Evolutionary conservation across 2,329 filamentous ascomycete genomes (phyloP), one percentile per base, ranked within the genome.

Genomic region (Xylaria sp.): DNA sequence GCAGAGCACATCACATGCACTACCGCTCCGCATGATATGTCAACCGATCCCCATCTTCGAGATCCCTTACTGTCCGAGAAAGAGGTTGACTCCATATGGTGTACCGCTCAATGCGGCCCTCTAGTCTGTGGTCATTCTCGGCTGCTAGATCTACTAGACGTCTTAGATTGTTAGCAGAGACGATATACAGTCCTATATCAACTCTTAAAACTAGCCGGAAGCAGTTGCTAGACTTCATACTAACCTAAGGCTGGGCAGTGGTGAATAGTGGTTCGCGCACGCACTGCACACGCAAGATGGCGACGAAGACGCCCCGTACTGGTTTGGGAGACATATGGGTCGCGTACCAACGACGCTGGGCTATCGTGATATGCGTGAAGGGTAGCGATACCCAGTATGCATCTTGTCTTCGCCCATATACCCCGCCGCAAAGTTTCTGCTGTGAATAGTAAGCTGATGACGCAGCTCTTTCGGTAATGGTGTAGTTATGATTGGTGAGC

Each of bases 401-500:
- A 12, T 43, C 23, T 15, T 3, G 12, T 28, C 13, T 3, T 31
- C 23, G 10, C 2, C 9, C 1, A 1, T 10, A 36, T 8, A 36
- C 8, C 7, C 8, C 10, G 33, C 33, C 1, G 33, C 33, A 10
- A 33, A 36, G 10, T 10, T 36, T 10, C 33, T 36, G 33, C 28
- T 9, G 28, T 2, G 6, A 54, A n/a, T 8, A 23, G n/a, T 52
- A 20, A 23, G 33, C 15, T 62, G 33, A 41, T 5, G 10, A 39
- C 33, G 33, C 7, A 28, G 31, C 2, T 25, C 31, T 7, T 9
- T 25, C 48, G 25, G 20, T 41, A 9, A 33, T 33, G 7, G 4
- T 23, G n/a, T 31, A 62, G 60, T 43, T 18, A 62, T 62, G 48
- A 62, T 41, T 52, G 18, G 43, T 33, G 46, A 61, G 39, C 28